Percentiles rank a stretch among this genome's conserved stretches.
Conservation (phyloP, 2,329 filamentous ascomycete species). For the Fusarium sp. region DNA sequence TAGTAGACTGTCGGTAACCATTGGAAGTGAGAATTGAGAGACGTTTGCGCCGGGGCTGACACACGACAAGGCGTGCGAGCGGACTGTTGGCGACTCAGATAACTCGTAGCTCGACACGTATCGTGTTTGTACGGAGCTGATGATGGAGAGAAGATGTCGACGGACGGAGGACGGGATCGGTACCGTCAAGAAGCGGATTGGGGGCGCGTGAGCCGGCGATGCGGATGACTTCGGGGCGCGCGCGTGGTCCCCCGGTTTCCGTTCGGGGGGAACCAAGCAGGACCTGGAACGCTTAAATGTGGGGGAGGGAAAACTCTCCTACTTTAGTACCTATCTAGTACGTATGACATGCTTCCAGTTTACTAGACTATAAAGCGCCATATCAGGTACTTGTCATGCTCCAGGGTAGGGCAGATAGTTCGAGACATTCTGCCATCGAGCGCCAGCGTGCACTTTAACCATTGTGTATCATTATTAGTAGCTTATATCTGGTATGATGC, state of each 20-base stretch:
- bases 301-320: constrained; percentile 29
- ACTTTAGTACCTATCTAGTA: too few relatives aligned
- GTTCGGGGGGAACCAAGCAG: constrained; percentile 30
- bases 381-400: constrained; percentile 7
- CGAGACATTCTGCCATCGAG: constrained; percentile 1
- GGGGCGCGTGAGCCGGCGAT: constrained; percentile 50
- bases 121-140: constrained; percentile 29
- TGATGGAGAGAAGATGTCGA: constrained; percentile 21
- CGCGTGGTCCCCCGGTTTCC: constrained; percentile 45
- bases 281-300: constrained; percentile 37
- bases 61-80: constrained; percentile 36
- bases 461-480: background rate
- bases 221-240: constrained; percentile 52
- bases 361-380: background rate
- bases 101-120: constrained; percentile 22
- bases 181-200: constrained; percentile 39
- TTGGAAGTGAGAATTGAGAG: constrained; percentile 40
- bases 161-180: constrained; percentile 26
- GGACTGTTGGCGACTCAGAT: constrained; percentile 28
- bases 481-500: too few relatives aligned
- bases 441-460: background rate
- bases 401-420: constrained; percentile 18
- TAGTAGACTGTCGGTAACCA: constrained; percentile 44
- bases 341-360: too few relatives aligned
- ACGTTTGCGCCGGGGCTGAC: constrained; percentile 42